Evolutionary conservation across 768 basidiomycete genomes (phyloP).

Genomic region (Pleurotus ostreatus): DNA sequence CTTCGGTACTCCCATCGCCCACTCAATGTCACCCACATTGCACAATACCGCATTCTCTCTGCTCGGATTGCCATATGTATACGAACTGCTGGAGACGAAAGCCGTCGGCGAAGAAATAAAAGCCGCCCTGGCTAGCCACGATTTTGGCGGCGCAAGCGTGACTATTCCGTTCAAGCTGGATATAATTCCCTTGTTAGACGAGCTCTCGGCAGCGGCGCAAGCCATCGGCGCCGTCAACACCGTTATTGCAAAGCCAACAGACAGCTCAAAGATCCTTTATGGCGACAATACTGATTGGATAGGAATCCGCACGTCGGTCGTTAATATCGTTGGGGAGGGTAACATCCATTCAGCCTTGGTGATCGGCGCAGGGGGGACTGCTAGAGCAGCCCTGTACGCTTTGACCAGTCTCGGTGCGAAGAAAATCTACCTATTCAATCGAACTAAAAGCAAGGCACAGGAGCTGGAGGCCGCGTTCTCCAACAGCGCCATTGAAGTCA

Average conservation of each 20-base stretch:
- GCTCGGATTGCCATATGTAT: slow-evolving; percentile 82
- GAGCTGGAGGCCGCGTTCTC: slow-evolving; percentile 69
- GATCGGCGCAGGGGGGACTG: slow-evolving; percentile 93
- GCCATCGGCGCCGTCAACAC: slow-evolving; percentile 96
- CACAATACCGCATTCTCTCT: slow-evolving; percentile 85
- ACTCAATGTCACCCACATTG: slow-evolving; percentile 89
- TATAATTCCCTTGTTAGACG: slow-evolving; percentile 79
- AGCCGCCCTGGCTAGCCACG: slow-evolving; percentile 52
- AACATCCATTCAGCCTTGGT: slow-evolving; percentile 61
- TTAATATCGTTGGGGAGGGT: slow-evolving; percentile 33
- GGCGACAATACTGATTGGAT: slow-evolving; percentile 98
- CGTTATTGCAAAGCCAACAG: slow-evolving; percentile 53
- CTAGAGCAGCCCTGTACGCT: slow-evolving; percentile 92
- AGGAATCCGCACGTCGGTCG: slow-evolving; percentile 67
- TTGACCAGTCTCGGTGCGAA: slow-evolving; percentile 63
- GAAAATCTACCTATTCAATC: slow-evolving; percentile 83
- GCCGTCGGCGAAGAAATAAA: slow-evolving; percentile 64
- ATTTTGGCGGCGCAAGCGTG: slow-evolving; percentile 94
- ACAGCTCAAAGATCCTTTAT: slow-evolving; percentile 48
- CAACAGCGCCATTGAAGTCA: slow-evolving; percentile 49
- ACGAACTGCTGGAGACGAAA: slow-evolving; percentile 73
- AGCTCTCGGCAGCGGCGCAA: slow-evolving; percentile 74
- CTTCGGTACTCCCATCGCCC: slow-evolving; percentile 83
- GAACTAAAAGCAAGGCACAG: slow-evolving; percentile 72
- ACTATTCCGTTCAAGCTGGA: slow-evolving; percentile 96